Base-by-base conservation (phyloP, 1,139 yeast species). In the Geotrichum restrictum region DNA sequence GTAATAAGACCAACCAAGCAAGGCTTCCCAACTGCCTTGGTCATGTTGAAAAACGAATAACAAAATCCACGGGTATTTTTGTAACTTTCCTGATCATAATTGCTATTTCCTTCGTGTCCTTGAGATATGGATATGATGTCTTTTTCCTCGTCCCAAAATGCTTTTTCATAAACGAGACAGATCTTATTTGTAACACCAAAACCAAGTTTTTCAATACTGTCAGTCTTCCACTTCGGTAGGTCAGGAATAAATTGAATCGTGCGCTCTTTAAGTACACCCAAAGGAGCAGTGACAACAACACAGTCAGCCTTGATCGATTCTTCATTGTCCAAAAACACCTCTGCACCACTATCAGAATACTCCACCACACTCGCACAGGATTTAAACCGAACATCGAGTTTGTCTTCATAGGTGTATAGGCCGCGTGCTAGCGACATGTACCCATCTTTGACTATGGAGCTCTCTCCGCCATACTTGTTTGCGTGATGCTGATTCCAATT, bases 401-500 rank as follows among this genome's bases (percentile, higher is more conserved):
- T 69, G 13, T 65, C 66, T 1, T 75, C 75, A 24, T 67, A 66
- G 1, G 70, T 57, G 52, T 72, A 72, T n/a, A 73, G 59, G 6
- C 75, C 77, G 3, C 72, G 63, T 3, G 70, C 65, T 7, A 73
- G 59, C 1, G 70, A 61, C 58, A 64, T 63, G 60, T 66, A 70
- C 1, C 75, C 75, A 48, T 68, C 65, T 16, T 69, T 63, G 10
- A 72, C 59, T 65, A 70, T 69, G 0, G 73, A 66, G 51, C 70
- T 74, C 10, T 65, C 62, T 1, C 77, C 77, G 1, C 71, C 64
- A 52, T 73, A 72, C 49, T 71, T 68, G 43, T 70, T 67, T 3
- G 37, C 32, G 27, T 70, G 71, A 44, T 73, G 74, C 48, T 73
- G 75, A 40, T 72, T 72, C 77, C 77, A 74, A 31, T 70, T 64